Conservation (phyloP, 768 basidiomycete species). For the Tylopilus subfusipes region DNA sequence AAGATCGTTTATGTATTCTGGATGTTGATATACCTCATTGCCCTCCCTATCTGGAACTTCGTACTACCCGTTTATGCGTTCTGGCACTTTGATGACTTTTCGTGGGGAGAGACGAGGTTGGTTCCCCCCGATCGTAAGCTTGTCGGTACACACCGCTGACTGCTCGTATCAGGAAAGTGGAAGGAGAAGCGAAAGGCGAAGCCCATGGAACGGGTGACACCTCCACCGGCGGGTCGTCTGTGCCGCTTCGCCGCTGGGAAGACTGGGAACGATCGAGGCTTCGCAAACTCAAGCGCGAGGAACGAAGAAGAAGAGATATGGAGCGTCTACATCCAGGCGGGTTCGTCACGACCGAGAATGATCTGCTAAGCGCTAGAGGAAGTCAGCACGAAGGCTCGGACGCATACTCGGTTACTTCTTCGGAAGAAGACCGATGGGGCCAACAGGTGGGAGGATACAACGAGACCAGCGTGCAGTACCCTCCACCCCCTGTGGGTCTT, state of each 20-base stretch:
- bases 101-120: constrained; percentile 97
- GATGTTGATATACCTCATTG: constrained; percentile 94
- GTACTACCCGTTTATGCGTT: constrained; percentile 93
- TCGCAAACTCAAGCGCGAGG: constrained; percentile 86
- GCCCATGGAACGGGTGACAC: constrained; percentile 71
- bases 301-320: constrained; percentile 74
- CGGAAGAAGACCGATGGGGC: constrained; percentile 96
- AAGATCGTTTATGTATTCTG: constrained; percentile 96
- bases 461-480: constrained; percentile 73
- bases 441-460: constrained; percentile 94
- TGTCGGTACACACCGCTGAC: constrained; percentile 9
- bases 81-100: constrained; percentile 99
- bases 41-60: constrained; percentile 96
- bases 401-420: constrained; percentile 73
- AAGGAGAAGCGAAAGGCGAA: constrained; percentile 79
- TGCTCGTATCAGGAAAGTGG: constrained; percentile 70
- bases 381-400: constrained; percentile 79
- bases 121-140: constrained; percentile 20
- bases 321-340: constrained; percentile 74
- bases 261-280: constrained; percentile 97
- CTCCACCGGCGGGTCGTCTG: constrained; percentile 48
- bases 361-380: constrained; percentile 53
- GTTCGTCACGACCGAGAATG: constrained; percentile 58
- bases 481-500: constrained; percentile 81
- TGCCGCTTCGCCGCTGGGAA: constrained; percentile 98